Conservation (phyloP, 805 yeast species). For the Grigorovia yakushimaensis region DNA sequence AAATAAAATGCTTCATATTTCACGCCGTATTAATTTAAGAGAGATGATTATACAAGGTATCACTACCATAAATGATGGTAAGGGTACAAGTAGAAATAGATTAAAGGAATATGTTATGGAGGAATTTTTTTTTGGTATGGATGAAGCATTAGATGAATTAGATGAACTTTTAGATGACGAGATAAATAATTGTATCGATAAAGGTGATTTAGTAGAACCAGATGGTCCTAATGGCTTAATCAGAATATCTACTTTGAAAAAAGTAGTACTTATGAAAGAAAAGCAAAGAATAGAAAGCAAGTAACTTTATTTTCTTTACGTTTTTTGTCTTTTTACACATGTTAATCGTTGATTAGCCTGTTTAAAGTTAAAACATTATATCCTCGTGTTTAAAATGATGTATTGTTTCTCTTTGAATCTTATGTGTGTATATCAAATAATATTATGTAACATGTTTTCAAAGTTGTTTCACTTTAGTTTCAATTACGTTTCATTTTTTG, state of each 20-base stretch:
- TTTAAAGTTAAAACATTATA: no score
- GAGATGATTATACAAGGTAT: conserved; percentile 16
- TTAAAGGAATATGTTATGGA: conserved; percentile 65
- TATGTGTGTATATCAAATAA: no score
- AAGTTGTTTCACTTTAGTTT: neutral
- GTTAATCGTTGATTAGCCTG: no score
- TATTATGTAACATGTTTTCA: neutral
- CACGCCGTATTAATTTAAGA: conserved; percentile 9
- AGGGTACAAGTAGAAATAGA: conserved; percentile 77
- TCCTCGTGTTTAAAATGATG: no score
- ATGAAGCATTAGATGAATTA: conserved; percentile 47
- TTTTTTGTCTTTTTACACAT: no score
- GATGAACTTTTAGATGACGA: conserved; percentile 61
- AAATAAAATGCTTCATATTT: conserved; percentile 1
- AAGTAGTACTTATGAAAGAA: neutral
- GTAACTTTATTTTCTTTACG: neutral
- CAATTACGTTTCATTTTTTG: neutral
- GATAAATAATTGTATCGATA: conserved; percentile 66
- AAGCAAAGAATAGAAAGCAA: conserved; percentile 1
- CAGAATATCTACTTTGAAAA: conserved; percentile 19
- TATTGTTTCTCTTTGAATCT: no score
- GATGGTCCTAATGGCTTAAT: conserved; percentile 53
- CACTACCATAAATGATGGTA: conserved; percentile 63
- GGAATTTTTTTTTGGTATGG: conserved; percentile 27
- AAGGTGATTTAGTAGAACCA: conserved; percentile 73